Evolutionary conservation across 306 rosid genomes (phyloP).

Genomic region (Pyrus communis): DNA sequence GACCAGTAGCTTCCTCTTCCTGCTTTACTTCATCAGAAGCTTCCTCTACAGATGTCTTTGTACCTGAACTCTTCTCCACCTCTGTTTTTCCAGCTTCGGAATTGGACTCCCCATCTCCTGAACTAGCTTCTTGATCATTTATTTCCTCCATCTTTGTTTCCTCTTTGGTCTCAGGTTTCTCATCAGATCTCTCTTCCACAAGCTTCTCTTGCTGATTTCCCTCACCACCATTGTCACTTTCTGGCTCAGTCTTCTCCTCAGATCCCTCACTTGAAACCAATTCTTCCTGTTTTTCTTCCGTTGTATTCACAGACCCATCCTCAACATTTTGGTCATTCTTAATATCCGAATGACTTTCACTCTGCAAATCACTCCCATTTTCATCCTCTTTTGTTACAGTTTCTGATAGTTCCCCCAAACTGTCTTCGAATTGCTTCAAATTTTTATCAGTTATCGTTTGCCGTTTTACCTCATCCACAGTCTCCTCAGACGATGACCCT

Average conservation of each 20-base stretch:
- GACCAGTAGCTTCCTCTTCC: slow-evolving; percentile 24
- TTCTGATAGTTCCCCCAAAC: slow-evolving; percentile 32
- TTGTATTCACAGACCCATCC: slow-evolving; percentile 16
- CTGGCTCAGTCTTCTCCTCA: slow-evolving; percentile 8
- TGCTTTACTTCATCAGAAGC: slow-evolving; percentile 18
- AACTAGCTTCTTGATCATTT: slow-evolving; percentile 9
- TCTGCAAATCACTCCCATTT: slow-evolving; percentile 16
- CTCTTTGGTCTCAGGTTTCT: slow-evolving; percentile 10
- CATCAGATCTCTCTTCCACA: slow-evolving; percentile 20
- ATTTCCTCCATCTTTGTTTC: background rate
- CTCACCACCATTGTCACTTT: slow-evolving; percentile 15
- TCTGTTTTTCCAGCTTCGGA: slow-evolving; percentile 22
- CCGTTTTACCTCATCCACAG: slow-evolving; percentile 26
- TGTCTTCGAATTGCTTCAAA: slow-evolving; percentile 33
- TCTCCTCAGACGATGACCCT: slow-evolving; percentile 30
- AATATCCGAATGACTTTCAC: slow-evolving; percentile 9
- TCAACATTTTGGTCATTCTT: slow-evolving; percentile 12
- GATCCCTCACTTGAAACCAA: slow-evolving; percentile 5
- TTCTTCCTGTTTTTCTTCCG: slow-evolving; percentile 14
- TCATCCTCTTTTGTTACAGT: slow-evolving; percentile 26
- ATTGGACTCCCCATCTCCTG: slow-evolving; percentile 19
- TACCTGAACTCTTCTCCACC: slow-evolving; percentile 15
- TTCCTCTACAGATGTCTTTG: slow-evolving; percentile 17
- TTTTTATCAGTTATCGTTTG: slow-evolving; percentile 15
- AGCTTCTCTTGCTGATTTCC: slow-evolving; percentile 22